These are phyloP conservation scores for Sambucus nigra DNA, from an alignment of 129 eudicot species.

Conservation along the genomic window DNA sequence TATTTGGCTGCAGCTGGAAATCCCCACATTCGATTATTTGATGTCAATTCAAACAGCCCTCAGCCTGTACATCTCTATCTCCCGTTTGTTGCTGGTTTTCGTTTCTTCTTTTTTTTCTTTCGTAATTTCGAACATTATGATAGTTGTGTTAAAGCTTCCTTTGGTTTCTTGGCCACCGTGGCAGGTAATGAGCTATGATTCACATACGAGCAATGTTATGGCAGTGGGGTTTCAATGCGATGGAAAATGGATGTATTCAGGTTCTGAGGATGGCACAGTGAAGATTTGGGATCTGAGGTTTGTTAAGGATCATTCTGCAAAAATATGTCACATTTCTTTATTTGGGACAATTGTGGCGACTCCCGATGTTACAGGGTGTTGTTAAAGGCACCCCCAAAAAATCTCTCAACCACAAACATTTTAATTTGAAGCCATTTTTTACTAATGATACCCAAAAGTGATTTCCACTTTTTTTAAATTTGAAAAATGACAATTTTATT, in stretches of 20 bases:
- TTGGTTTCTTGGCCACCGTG: slow-evolving; percentile 10
- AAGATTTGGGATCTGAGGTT: slow-evolving; percentile 97
- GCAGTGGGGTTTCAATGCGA: slow-evolving; percentile 96
- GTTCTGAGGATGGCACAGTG: slow-evolving; percentile 98
- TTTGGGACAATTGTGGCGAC: too few species aligned
- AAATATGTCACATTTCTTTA: background rate
- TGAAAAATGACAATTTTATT: too few species aligned
- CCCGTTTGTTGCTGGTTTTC: slow-evolving; percentile 1
- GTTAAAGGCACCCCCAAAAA: too few species aligned
- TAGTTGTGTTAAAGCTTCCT: background rate
- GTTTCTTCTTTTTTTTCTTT: background rate
- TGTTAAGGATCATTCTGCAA: slow-evolving; percentile 9
- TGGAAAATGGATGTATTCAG: slow-evolving; percentile 99
- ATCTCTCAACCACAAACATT: too few species aligned
- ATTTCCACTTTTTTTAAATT: too few species aligned
- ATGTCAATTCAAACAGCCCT: slow-evolving; percentile 78
- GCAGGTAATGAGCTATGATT: slow-evolving; percentile 96
- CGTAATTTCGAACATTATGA: background rate
- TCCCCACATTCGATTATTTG: slow-evolving; percentile 89
- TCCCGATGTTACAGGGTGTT: too few species aligned
- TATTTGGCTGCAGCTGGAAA: slow-evolving; percentile 93
- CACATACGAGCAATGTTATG: slow-evolving; percentile 94
- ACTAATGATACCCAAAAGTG: too few species aligned
- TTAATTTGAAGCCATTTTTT: too few species aligned
- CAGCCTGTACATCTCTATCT: slow-evolving; percentile 50